These are phyloP conservation scores for Paecilomyces sp. DNA, from an alignment of 2,329 filamentous ascomycete genomes.

Conservation along the genomic window DNA sequence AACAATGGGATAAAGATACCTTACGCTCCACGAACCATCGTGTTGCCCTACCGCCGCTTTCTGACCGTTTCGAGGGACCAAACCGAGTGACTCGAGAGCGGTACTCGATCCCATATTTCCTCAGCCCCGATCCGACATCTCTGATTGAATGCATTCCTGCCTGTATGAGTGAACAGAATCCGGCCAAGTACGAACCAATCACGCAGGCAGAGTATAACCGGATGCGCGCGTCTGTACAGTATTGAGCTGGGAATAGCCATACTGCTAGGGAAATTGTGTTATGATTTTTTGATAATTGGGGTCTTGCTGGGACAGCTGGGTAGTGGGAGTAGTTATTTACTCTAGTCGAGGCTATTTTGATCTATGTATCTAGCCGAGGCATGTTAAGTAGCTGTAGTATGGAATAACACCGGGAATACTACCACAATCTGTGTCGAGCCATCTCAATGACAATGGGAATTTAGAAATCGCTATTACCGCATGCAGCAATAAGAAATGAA, in stretches of 20 bases:
- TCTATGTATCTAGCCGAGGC: too few relatives aligned
- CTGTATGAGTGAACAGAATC: constrained; percentile 35
- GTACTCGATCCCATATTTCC: constrained; percentile 57
- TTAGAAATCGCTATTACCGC: not conserved
- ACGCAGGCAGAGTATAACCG: constrained; percentile 31
- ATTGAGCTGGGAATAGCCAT: constrained; percentile 10
- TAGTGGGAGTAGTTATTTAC: not conserved
- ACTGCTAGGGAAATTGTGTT: not conserved
- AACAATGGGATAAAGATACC: constrained; percentile 28
- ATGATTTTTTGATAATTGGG: not conserved
- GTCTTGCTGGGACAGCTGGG: not conserved
- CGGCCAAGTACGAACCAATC: constrained; percentile 47
- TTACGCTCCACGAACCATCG: constrained; percentile 50
- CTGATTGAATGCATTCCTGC: constrained; percentile 48
- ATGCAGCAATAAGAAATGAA: not conserved
- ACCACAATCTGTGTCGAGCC: too few relatives aligned
- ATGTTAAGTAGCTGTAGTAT: too few relatives aligned
- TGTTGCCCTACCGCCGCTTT: constrained; percentile 40
- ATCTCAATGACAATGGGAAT: not conserved
- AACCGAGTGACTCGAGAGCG: constrained; percentile 42
- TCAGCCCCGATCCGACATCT: constrained; percentile 43
- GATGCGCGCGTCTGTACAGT: constrained; percentile 25
- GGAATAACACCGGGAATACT: too few relatives aligned
- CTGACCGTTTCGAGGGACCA: constrained; percentile 30
- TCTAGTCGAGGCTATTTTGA: not conserved